phyloP scores from a whole-genome alignment of 148 eudicot species.

The Chenopodium berlandieri region DNA sequence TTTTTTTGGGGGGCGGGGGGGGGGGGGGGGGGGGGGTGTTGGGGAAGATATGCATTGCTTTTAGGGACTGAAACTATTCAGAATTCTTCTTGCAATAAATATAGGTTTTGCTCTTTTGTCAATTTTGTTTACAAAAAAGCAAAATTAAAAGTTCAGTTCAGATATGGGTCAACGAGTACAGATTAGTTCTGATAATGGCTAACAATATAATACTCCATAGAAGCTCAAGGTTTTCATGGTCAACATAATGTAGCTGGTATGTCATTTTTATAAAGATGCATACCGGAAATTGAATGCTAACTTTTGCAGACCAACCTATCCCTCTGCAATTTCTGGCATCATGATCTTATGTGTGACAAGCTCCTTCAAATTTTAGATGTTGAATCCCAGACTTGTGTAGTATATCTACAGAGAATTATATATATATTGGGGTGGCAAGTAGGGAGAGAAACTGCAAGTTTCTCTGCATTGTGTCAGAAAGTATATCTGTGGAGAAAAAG shows the following conservation, averaged over 20 bases:
- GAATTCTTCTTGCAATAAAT: no score
- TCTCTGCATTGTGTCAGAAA: background rate
- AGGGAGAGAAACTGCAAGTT: background rate
- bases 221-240: background rate
- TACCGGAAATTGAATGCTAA: background rate
- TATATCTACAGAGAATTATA: background rate
- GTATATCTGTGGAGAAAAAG: background rate
- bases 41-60: no score
- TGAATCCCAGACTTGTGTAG: background rate
- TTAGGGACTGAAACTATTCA: no score
- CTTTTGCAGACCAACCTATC: background rate
- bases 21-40: no score
- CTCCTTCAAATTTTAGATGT: background rate
- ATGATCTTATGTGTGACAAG: background rate
- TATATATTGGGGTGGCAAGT: background rate
- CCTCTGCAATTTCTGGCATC: background rate
- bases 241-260: no score
- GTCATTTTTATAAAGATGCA: background rate
- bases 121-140: no score
- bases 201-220: no score
- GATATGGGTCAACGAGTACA: no score
- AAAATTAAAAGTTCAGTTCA: no score
- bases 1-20: no score
- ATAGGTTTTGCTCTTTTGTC: no score
- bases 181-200: background rate